Conservation (phyloP, 2,329 filamentous ascomycete genomes). For the Cercospora beticola region DNA sequence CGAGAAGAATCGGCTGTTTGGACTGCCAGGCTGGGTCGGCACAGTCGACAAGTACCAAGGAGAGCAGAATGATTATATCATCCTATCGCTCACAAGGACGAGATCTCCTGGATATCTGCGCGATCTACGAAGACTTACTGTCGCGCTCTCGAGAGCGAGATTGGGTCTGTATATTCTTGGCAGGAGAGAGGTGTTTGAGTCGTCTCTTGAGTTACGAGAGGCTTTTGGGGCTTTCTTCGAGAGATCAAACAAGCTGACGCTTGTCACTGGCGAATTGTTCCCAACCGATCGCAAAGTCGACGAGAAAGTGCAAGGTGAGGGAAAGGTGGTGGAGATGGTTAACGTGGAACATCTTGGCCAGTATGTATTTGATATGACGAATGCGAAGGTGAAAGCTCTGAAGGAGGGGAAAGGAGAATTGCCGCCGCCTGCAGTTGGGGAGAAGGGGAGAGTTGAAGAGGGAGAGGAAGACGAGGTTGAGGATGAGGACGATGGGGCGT, state of each 20-base stretch:
- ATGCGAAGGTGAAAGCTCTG: conserved; percentile 63
- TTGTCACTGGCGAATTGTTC: conserved; percentile 85
- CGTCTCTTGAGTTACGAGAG: conserved; percentile 80
- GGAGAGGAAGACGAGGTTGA: conserved; percentile 37
- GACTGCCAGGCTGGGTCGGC: conserved; percentile 81
- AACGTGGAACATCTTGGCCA: conserved; percentile 90
- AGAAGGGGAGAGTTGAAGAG: conserved; percentile 30
- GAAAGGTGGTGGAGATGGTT: conserved; percentile 71
- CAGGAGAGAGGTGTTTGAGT: conserved; percentile 81
- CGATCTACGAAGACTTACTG: conserved; percentile 88
- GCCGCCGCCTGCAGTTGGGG: conserved; percentile 25
- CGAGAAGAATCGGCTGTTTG: conserved; percentile 78
- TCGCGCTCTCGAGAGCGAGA: conserved; percentile 87
- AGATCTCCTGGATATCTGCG: conserved; percentile 87
- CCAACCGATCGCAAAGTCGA: conserved; percentile 60
- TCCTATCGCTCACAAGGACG: conserved; percentile 88
- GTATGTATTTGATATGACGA: conserved; percentile 96
- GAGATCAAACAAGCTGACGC: conserved; percentile 61
- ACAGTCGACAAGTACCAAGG: conserved; percentile 99
- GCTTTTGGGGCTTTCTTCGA: conserved; percentile 82
- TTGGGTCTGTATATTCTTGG: conserved; percentile 91
- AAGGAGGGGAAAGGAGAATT: conserved; percentile 43
- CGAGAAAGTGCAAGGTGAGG: conserved; percentile 37
- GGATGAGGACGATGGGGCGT: conserved; percentile 22
- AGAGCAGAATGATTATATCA: conserved; percentile 98